Evolutionary conservation across 495 filamentous ascomycete genomes (phyloP).

Genomic region (Penicillium coffeae): DNA sequence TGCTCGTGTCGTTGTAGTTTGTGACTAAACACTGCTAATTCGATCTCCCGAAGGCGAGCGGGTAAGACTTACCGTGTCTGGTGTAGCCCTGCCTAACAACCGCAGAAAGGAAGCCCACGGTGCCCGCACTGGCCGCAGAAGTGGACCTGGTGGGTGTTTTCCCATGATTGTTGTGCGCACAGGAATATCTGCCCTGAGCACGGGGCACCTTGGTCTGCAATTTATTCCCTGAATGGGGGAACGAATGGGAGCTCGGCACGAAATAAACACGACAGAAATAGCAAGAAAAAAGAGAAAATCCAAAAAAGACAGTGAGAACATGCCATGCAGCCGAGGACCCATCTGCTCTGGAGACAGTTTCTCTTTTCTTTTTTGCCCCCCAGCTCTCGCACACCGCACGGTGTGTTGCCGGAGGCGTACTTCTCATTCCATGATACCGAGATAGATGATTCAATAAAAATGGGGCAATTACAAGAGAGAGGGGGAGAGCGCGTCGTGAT

Average conservation of each 20-base stretch:
- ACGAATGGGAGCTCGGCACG: slow-evolving; percentile 5
- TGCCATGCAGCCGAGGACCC: not conserved
- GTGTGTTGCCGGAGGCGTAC: not conserved
- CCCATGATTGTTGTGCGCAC: not conserved
- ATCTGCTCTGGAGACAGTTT: too few species aligned
- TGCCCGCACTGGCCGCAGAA: slow-evolving; percentile 14
- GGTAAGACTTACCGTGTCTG: slow-evolving; percentile 26
- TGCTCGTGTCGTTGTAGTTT: not conserved
- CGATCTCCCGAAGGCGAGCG: slow-evolving; percentile 27
- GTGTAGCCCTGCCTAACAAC: slow-evolving; percentile 15
- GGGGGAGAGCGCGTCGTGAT: too few species aligned
- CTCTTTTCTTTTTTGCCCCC: too few species aligned
- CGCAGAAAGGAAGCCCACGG: not conserved
- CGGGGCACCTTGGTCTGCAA: slow-evolving; percentile 6
- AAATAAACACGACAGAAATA: not conserved
- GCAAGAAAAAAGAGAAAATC: not conserved
- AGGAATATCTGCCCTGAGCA: slow-evolving; percentile 5
- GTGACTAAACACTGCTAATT: slow-evolving; percentile 8
- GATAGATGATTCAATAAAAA: too few species aligned
- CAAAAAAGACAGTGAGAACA: too few species aligned
- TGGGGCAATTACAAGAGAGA: too few species aligned
- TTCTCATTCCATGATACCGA: too few species aligned
- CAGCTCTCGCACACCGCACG: not conserved
- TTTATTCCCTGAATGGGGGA: not conserved
- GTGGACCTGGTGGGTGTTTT: not conserved